Evolutionary conservation across 2,329 filamentous ascomycete genomes (phyloP).

Genomic region (Mariannaea sp.): DNA sequence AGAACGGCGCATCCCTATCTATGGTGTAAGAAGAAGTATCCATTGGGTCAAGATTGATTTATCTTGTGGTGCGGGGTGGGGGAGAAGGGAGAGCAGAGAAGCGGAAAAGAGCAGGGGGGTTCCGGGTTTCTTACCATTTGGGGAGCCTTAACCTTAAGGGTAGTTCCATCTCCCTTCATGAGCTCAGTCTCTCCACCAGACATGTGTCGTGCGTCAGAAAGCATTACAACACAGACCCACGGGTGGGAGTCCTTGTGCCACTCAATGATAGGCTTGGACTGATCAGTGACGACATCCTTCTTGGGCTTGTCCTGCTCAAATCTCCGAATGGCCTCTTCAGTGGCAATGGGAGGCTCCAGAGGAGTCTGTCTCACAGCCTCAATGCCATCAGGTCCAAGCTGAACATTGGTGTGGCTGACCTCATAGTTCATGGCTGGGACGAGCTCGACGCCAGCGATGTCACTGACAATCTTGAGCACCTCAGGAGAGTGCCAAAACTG

Average conservation of each 20-base stretch:
- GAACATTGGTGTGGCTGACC: constrained; percentile 62
- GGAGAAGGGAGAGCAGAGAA: too few species aligned
- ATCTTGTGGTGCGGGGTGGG: too few species aligned
- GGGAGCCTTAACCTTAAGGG: constrained; percentile 34
- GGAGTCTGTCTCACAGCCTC: constrained; percentile 34
- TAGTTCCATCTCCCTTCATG: constrained; percentile 30
- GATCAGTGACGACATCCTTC: constrained; percentile 24
- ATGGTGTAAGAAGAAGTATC: background rate
- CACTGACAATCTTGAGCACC: constrained; percentile 57
- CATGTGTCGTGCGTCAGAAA: constrained; percentile 54
- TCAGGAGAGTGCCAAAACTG: constrained; percentile 60
- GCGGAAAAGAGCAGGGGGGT: too few species aligned
- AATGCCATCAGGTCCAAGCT: constrained; percentile 28
- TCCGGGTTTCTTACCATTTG: constrained; percentile 34
- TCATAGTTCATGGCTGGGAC: constrained; percentile 62
- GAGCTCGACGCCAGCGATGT: constrained; percentile 62
- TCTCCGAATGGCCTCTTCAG: constrained; percentile 20
- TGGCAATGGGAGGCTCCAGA: constrained; percentile 35
- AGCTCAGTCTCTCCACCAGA: constrained; percentile 45
- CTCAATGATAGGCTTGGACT: constrained; percentile 32
- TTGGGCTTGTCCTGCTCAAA: constrained; percentile 27
- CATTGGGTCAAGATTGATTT: background rate
- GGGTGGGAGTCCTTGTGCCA: constrained; percentile 59
- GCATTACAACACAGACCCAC: constrained; percentile 58
- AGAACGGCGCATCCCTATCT: constrained; percentile 48